Conservation (phyloP, 495 filamentous ascomycete species). For the Penicillium crystallinum region DNA sequence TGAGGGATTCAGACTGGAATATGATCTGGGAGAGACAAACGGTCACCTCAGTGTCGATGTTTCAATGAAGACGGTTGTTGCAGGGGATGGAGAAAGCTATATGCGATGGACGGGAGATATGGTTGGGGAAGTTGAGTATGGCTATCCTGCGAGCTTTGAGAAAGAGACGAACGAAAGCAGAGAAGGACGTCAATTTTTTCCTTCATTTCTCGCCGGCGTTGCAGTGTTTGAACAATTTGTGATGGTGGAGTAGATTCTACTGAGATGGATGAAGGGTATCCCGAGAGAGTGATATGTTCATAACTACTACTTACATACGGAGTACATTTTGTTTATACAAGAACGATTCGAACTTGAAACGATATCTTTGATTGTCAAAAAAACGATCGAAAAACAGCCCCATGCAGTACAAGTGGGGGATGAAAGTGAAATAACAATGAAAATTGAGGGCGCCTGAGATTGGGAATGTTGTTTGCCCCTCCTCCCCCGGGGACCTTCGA, state of each 20-base stretch:
- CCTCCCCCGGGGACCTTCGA: too few species aligned
- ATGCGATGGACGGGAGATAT: conserved; percentile 25
- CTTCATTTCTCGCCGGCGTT: conserved; percentile 6
- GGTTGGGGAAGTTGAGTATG: conserved; percentile 11
- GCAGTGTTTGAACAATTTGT: conserved; percentile 24
- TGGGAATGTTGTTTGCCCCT: too few species aligned
- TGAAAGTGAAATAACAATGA: too few species aligned
- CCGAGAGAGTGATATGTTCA: background rate
- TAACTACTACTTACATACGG: background rate
- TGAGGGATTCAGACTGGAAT: conserved; percentile 16
- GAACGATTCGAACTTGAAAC: too few species aligned
- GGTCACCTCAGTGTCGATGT: conserved; percentile 17
- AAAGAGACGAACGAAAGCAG: background rate
- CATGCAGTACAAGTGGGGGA: too few species aligned
- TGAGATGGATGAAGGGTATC: background rate
- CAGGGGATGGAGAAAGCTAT: conserved; percentile 19
- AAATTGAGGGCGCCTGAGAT: too few species aligned
- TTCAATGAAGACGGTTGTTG: conserved; percentile 7
- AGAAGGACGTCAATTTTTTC: background rate
- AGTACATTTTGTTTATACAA: too few species aligned
- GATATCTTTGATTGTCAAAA: too few species aligned
- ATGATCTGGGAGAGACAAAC: conserved; percentile 3
- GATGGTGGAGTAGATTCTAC: conserved; percentile 6
- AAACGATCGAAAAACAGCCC: too few species aligned
- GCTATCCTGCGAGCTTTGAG: background rate